These are phyloP conservation scores for Echites panduratus DNA, from an alignment of 257 asterid genomes.

Conservation along the genomic window DNA sequence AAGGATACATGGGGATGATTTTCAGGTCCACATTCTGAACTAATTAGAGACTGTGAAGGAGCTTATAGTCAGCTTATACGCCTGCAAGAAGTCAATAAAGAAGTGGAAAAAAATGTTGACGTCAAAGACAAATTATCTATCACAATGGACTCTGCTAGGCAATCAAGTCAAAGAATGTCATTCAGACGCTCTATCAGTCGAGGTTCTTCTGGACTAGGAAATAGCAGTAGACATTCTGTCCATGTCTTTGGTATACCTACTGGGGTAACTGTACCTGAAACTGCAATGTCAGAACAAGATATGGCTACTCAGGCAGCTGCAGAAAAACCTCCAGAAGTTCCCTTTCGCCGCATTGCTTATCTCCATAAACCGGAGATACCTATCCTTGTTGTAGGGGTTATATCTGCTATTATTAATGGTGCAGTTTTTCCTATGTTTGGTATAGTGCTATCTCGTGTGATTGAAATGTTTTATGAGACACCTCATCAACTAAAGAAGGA, in stretches of 20 bases:
- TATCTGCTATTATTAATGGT: slow-evolving; percentile 67
- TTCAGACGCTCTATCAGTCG: slow-evolving; percentile 40
- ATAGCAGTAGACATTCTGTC: slow-evolving; percentile 50
- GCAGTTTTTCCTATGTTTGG: slow-evolving; percentile 72
- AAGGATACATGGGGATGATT: neutral
- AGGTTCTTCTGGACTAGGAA: slow-evolving; percentile 61
- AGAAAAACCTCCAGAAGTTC: slow-evolving; percentile 37
- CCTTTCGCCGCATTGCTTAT: slow-evolving; percentile 48
- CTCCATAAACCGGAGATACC: slow-evolving; percentile 82
- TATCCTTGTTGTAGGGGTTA: slow-evolving; percentile 37
- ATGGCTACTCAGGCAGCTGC: slow-evolving; percentile 24
- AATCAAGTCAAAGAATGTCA: slow-evolving; percentile 50
- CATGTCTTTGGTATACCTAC: slow-evolving; percentile 49
- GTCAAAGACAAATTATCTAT: slow-evolving; percentile 34
- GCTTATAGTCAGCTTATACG: slow-evolving; percentile 54
- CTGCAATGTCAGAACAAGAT: slow-evolving; percentile 32
- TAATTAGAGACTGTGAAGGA: slow-evolving; percentile 40
- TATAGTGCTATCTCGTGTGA: slow-evolving; percentile 49
- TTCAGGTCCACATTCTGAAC: slow-evolving; percentile 48
- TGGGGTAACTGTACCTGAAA: slow-evolving; percentile 43
- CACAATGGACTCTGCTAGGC: slow-evolving; percentile 38
- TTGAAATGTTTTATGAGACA: slow-evolving; percentile 57
- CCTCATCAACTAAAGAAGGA: slow-evolving; percentile 46
- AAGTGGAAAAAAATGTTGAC: slow-evolving; percentile 31
- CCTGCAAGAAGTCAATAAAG: slow-evolving; percentile 43